Evolutionary conservation across 2,329 filamentous ascomycete genomes (phyloP), one percentile per base, ranked within the genome.

Genomic region (Hypoxylon sp.): DNA sequence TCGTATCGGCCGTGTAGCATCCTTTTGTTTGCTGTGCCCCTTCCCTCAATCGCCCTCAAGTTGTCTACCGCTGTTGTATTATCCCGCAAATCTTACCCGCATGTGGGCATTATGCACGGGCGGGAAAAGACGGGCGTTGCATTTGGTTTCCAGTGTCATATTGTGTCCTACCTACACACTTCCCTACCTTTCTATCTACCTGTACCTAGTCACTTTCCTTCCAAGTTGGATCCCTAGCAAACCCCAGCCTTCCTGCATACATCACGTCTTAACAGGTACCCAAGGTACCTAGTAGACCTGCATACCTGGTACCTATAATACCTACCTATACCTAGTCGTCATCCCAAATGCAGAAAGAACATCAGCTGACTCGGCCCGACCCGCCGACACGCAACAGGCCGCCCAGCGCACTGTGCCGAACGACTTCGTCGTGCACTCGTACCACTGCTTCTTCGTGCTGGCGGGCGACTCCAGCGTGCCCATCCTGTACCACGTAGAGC

Each of bases 381-480:
- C 38, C 38, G 38, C 38, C 38, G 38, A 49, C 28, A 36, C 43
- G 25, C 28, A 43, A 45, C 53, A 92, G 49, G 93, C 96, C 1
- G 96, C 93, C 23, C 94, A 97, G 80, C 89, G 90, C 76, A 99
- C 96, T 7, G 93, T 99, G 1, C 91, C 91, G 0, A 79, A 84
- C 25, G 85, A 92, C 77, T 98, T 97, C 80, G 87, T 90, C 65
- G 89, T 96, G 53, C 96, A 99, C 84, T 95, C 91, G 77, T 98
- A 97, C 92, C 96, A 99, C 86, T 98, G 96, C 87, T 99, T 98
- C 84, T 99, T 99, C 80, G 90, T 99, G 34, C 89, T 98, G 1
- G 94, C 95, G 3, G 96, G 96, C 28, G 92, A 95, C 76, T 86
- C 89, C 11, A 89, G 91, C 66, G 91, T 96, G 17, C 95, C 96